A percentile compares a stretch with the other conserved stretches of the same genome.
Evolutionary conservation across 495 filamentous ascomycete genomes (phyloP).

Genomic region (Melanomma pulvis-pyrius): DNA sequence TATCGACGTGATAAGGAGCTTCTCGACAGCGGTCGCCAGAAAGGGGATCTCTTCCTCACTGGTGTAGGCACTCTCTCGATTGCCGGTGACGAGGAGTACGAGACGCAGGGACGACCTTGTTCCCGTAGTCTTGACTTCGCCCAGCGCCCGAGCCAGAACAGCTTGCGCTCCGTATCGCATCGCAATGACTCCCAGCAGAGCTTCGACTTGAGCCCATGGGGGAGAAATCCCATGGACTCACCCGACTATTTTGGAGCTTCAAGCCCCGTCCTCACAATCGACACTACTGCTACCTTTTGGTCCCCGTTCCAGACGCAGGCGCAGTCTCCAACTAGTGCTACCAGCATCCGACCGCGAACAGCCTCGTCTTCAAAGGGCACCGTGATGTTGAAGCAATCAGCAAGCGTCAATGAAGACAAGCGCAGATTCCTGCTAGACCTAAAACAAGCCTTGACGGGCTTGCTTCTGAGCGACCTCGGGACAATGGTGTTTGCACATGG

Average conservation of each 20-base stretch:
- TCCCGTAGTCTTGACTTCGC: constrained; percentile 52
- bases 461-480: constrained; percentile 88
- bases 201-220: constrained; percentile 67
- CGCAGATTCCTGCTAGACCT: constrained; percentile 72
- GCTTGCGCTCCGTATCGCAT: constrained; percentile 56
- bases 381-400: constrained; percentile 55
- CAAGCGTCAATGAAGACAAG: constrained; percentile 53
- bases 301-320: constrained; percentile 69
- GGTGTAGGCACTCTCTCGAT: constrained; percentile 56
- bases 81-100: constrained; percentile 52
- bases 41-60: constrained; percentile 55
- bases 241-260: constrained; percentile 69
- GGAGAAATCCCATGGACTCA: constrained; percentile 66
- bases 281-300: constrained; percentile 84
- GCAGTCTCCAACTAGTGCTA: constrained; percentile 46
- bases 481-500: constrained; percentile 80
- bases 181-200: constrained; percentile 66
- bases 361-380: constrained; percentile 63
- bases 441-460: constrained; percentile 75
- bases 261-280: constrained; percentile 72
- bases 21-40: constrained; percentile 69
- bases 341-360: constrained; percentile 46
- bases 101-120: constrained; percentile 41
- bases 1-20: constrained; percentile 76
- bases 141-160: constrained; percentile 49